A percentile compares a stretch with the other conserved stretches of the same genome.
These are phyloP conservation scores for Bromus sterilis DNA, from an alignment of 176 grass and related monocot genomes.

Conservation along the genomic window DNA sequence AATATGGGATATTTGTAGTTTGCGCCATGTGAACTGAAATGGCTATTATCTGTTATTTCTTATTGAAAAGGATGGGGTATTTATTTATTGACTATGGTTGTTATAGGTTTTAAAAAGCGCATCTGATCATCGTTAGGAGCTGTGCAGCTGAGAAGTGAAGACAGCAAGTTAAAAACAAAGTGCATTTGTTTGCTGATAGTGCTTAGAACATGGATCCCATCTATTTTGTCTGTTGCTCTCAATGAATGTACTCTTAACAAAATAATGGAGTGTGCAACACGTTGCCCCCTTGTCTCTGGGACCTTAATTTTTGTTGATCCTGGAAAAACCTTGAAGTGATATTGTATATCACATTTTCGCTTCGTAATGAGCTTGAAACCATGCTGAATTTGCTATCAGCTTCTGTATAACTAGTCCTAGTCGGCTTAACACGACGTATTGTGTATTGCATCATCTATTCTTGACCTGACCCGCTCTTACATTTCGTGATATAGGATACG, in stretches of 20 bases:
- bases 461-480: conserved; percentile 16
- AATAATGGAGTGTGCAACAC: conserved; percentile 11
- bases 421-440: not conserved
- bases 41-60: not conserved
- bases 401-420: not conserved
- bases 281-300: not conserved
- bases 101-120: conserved; percentile 62
- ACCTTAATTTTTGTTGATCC: not conserved
- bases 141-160: conserved; percentile 34
- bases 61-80: conserved; percentile 5
- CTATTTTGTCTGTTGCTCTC: not conserved
- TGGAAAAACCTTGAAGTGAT: not conserved
- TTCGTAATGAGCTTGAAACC: not conserved
- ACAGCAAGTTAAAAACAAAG: conserved; percentile 27
- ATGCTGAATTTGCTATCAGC: not conserved
- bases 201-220: not conserved
- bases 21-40: not conserved
- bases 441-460: not conserved
- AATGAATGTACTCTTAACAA: not conserved
- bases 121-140: conserved; percentile 48
- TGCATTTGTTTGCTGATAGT: conserved; percentile 9
- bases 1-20: not conserved
- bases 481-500: conserved; percentile 45
- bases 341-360: not conserved
- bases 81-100: conserved; percentile 30